Evolutionary conservation across 2,329 filamentous ascomycete genomes (phyloP), one percentile per base, ranked within the genome.

Genomic region (Passalora sequoiae): DNA sequence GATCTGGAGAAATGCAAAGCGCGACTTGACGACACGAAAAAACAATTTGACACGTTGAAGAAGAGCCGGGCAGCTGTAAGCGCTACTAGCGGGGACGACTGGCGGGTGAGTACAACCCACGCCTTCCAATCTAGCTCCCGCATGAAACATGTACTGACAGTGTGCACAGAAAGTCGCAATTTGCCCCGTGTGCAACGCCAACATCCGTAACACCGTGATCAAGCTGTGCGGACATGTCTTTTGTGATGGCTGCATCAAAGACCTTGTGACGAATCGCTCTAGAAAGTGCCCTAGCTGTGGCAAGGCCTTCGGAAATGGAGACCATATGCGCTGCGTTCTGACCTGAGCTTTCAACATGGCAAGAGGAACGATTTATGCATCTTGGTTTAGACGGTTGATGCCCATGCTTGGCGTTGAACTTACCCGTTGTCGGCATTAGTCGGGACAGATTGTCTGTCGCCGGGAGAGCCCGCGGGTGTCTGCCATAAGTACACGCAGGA

Each of bases 151-250:
- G 15, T 35, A 32, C 40, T 44, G 19, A 44, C 19, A 30, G n/a
- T 5, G 22, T 6, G 29, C 10, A 45, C 58, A 87, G 83, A 75
- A 76, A 59, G 77, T 92, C 66, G 84, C 86, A 22, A 80, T 94
- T 39, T 98, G 92, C 71, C 87, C 88, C 8, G 86, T 97, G 38
- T 98, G 94, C 70, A 86, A 88, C 56, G 84, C 81, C 60, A 87
- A 91, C 55, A 89, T 96, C 71, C 97, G 97, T 68, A 88, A 97
- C 61, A 94, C 89, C 1, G 84, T 84, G 7, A 77, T 98, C 64
- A 94, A 92, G 69, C 89, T 86, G 1, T 98, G 92, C 65, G 92
- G 92, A 1, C 92, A 98, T 66, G 79, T 94, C 37, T 95, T 97
- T 66, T 98, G 92, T 75, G 83, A 83, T 60, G 77, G 81, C 36